Conservation (phyloP, 495 filamentous ascomycete genomes). For the Penicillium silybi region DNA sequence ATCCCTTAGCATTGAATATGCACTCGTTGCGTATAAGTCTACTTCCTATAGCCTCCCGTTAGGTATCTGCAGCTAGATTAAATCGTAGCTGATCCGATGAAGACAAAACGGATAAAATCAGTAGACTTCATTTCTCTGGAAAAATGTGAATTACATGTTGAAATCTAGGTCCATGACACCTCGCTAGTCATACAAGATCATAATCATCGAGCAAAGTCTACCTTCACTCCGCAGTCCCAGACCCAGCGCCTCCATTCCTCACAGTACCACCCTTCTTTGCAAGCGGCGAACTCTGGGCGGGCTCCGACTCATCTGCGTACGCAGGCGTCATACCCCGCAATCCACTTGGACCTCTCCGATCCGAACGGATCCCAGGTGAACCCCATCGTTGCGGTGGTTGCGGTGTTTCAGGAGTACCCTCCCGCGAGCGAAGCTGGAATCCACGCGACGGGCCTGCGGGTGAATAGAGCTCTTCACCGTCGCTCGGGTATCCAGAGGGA, state of each 20-base stretch:
- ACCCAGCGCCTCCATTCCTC: slow-evolving; percentile 9
- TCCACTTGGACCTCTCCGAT: slow-evolving; percentile 18
- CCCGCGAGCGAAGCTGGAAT: slow-evolving; percentile 36
- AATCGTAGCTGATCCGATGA: background rate
- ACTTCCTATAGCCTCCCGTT: background rate
- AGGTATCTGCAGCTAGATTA: background rate
- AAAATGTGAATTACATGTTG: background rate
- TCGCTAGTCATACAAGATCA: slow-evolving; percentile 12
- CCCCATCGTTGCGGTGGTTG: slow-evolving; percentile 14
- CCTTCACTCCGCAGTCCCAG: slow-evolving; percentile 11
- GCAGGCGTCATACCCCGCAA: slow-evolving; percentile 26
- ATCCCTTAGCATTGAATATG: slow-evolving; percentile 7
- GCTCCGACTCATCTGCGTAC: slow-evolving; percentile 15
- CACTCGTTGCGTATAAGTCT: background rate
- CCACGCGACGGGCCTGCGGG: slow-evolving; percentile 26
- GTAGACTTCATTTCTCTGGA: background rate
- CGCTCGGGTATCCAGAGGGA: slow-evolving; percentile 21
- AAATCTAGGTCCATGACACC: background rate
- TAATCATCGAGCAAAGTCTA: background rate
- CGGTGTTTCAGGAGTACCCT: slow-evolving; percentile 40
- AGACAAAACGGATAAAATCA: background rate
- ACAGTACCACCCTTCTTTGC: slow-evolving; percentile 19
- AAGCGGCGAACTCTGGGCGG: slow-evolving; percentile 24
- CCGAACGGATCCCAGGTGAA: slow-evolving; percentile 19
- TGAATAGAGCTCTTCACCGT: slow-evolving; percentile 27